Evolutionary conservation across 768 basidiomycete species (phyloP), one percentile per base, ranked within the genome.

Genomic region (Cytidiella melzeri): DNA sequence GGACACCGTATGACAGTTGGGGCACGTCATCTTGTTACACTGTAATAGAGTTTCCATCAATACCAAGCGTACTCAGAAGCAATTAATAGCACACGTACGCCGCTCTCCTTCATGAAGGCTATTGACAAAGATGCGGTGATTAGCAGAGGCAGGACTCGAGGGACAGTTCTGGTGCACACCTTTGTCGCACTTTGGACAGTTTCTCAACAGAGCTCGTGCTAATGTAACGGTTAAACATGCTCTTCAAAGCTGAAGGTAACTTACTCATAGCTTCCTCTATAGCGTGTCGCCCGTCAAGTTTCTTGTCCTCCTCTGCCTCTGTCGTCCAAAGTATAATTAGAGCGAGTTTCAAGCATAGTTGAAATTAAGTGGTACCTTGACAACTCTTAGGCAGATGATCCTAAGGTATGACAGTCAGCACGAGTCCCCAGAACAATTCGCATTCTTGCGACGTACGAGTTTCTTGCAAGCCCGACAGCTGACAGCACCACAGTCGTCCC

Each of bases 181-280:
- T 74, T 92, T 89, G 46, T 79, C 64, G 66, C 89, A 95, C 50
- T 83, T 85, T 0, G 93, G 93, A 66, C 93, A 96, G 54, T 82
- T 85, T 30, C 92, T 77, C 81, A 92, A 87, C 11, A 94, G 69
- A 3, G 92, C 92, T 39, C 75, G 73, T 27, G 88, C 87, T 89
- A 47, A 10, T 51, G 41, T 25, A 51, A 6, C 3, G 3, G 45
- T 41, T 54, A 18, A 57, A 55, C 28, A 37, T 28, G 45, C 37
- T 15, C 36, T 26, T 6, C 27, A 23, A 40, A 37, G 13, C 45
- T 25, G n/a, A 24, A 21, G 46, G 41, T 28, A 45, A 45, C 75
- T 7, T 61, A 87, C 89, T 90, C 93, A 96, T 96, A 2, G 92
- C 93, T 61, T 96, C 93, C 62, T 96, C 93, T 24, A 96, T 74